Conservation (phyloP, 192 early-diverging fungal species). For the Dispira parvispora region DNA sequence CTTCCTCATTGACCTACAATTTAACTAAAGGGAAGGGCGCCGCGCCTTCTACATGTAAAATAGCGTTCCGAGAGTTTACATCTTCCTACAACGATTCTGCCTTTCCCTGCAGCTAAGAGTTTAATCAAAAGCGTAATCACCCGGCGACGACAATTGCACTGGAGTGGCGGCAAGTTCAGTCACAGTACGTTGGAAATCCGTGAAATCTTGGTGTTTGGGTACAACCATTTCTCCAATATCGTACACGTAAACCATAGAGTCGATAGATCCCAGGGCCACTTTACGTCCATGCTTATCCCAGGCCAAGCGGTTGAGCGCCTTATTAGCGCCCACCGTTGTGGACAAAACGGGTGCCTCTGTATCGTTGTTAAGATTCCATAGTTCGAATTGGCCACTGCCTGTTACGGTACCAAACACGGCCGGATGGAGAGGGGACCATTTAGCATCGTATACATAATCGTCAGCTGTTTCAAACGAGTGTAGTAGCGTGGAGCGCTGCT, state of each 20-base stretch:
- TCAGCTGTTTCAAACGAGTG: slow-evolving; percentile 82
- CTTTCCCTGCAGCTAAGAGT: background rate
- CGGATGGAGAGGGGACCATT: slow-evolving; percentile 95
- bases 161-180: background rate
- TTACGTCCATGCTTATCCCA: slow-evolving; percentile 85
- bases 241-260: slow-evolving; percentile 73
- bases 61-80: background rate
- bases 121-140: background rate
- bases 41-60: background rate
- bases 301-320: slow-evolving; percentile 80
- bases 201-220: slow-evolving; percentile 24
- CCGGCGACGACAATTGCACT: background rate
- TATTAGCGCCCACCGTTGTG: slow-evolving; percentile 19
- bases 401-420: slow-evolving; percentile 85
- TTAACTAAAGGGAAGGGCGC: background rate
- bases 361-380: slow-evolving; percentile 89
- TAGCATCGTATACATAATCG: slow-evolving; percentile 96
- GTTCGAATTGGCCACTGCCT: slow-evolving; percentile 71
- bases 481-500: slow-evolving; percentile 34
- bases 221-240: slow-evolving; percentile 76
- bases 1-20: no score
- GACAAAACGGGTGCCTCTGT: slow-evolving; percentile 45
- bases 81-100: background rate
- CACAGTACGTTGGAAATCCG: slow-evolving; percentile 15
- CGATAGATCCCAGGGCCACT: slow-evolving; percentile 64